Evolutionary conservation across 441 rosid species (phyloP).

Genomic region (Brassica hybrid): DNA sequence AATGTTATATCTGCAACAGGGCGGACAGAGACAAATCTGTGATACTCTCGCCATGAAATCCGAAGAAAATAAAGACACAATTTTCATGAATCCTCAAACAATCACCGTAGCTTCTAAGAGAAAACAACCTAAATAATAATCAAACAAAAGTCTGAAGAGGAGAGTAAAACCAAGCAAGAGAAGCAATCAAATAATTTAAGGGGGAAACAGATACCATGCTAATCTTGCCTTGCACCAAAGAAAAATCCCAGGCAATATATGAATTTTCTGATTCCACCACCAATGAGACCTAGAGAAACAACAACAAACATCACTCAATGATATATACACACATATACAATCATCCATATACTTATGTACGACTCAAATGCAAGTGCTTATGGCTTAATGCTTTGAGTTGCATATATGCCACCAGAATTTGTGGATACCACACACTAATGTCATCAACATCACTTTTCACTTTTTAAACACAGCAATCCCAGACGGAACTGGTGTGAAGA

Average conservation of each 20-base stretch:
- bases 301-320: conserved; percentile 20
- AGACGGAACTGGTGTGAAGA: conserved; percentile 14
- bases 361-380: conserved; percentile 20
- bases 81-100: conserved; percentile 8
- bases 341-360: background rate
- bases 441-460: conserved; percentile 23
- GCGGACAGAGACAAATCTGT: conserved; percentile 4
- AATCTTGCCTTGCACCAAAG: conserved; percentile 80
- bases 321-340: conserved; percentile 5
- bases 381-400: background rate
- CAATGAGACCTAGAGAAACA: conserved; percentile 61
- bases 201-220: conserved; percentile 60
- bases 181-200: conserved; percentile 8
- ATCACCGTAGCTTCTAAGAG: background rate
- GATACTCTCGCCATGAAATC: conserved; percentile 5
- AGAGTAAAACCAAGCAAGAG: conserved; percentile 27
- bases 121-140: conserved; percentile 8
- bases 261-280: conserved; percentile 88
- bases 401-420: conserved; percentile 13
- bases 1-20: background rate
- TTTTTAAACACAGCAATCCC: conserved; percentile 3
- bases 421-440: conserved; percentile 18
- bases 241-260: conserved; percentile 96
- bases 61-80: background rate
- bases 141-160: conserved; percentile 2